phyloP scores from a whole-genome alignment of 2,329 filamentous ascomycete genomes.

The Apiospora arundinis region DNA sequence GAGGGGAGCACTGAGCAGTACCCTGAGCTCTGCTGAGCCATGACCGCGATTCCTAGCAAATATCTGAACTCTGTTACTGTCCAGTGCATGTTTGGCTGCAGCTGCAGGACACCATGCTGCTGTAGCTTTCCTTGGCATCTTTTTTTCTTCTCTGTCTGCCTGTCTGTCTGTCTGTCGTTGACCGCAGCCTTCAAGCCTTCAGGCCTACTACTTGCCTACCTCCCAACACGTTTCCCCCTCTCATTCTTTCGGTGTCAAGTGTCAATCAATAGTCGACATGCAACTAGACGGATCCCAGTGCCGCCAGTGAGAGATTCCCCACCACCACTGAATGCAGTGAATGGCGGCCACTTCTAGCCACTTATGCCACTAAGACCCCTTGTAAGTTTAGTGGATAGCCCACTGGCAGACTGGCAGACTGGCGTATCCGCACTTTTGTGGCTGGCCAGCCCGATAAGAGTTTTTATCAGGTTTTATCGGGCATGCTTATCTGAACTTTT shows the following conservation, averaged over 20 bases:
- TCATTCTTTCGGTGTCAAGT: not conserved
- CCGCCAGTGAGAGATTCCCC: constrained; percentile 19
- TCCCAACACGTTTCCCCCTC: not conserved
- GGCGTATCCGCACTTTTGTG: not conserved
- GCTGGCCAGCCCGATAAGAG: constrained; percentile 23
- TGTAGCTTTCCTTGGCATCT: not conserved
- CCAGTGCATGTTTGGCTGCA: not conserved
- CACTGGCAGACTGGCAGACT: not conserved
- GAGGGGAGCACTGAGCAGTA: too few species aligned
- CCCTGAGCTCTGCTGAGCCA: too few species aligned
- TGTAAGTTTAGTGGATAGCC: not conserved
- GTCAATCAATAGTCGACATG: not conserved
- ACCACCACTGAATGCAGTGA: constrained; percentile 24
- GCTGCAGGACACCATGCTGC: not conserved
- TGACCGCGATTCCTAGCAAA: not conserved
- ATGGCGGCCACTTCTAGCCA: not conserved
- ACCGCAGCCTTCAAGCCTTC: too few species aligned
- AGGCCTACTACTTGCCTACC: not conserved
- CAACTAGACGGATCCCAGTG: not conserved
- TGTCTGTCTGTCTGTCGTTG: too few species aligned
- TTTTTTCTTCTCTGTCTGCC: not conserved
- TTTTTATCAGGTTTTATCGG: constrained; percentile 19
- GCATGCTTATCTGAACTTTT: constrained; percentile 18
- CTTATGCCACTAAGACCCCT: not conserved
- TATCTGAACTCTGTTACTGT: not conserved